Base-by-base conservation (phyloP, 176 grass and related monocot genomes). In the Triticum monococcum region DNA sequence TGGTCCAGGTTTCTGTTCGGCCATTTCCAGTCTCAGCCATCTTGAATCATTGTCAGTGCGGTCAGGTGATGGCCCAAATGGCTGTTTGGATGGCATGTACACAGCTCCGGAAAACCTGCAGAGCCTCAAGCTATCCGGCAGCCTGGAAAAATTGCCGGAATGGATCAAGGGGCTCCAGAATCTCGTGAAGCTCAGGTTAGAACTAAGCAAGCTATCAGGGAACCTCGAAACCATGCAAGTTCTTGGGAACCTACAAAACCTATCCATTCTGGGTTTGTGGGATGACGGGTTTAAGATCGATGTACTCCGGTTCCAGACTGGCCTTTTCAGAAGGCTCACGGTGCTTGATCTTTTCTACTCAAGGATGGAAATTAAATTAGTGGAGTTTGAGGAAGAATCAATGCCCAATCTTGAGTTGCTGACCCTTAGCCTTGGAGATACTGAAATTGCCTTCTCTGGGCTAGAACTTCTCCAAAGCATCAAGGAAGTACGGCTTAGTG, bases 231-330 rank as follows among this genome's bases (percentile, higher is more conserved):
- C 17, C 17, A 9, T 70, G 8, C 7, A 37, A 3, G 32, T 24
- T 5, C 37, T 72, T 5, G 69, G 69, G 8, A 72, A 13, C 12
- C 63, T 65, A 7, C 25, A 5, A 30, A 65, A 66, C 64, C 64
- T 66, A 12, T 31, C 64, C 25, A 66, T 66, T 5, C 64, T 66
- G 26, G 5, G 12, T 13, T 31, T 66, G 5, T 10, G 14, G 12
- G 64, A 66, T 31, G 0, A 7, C 0, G 0, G 25, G 3, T 7
- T 2, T 12, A 5, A 7, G 12, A 6, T 65, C 0, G 45, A 46
- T 13, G 45, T 46, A 13, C 12, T 46, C 45, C 45, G 1, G 45
- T 46, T 46, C 41, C 64, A 7, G 64, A 9, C 5, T 33, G 64
- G 28, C 13, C 64, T 67, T 67, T 67, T 67, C 28, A 8, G 14